Percentiles rank a stretch among this genome's conserved stretches.
These are phyloP conservation scores for Pyrrhoderma noxium DNA, from an alignment of 1,284 basidiomycete genomes.

Conservation along the genomic window DNA sequence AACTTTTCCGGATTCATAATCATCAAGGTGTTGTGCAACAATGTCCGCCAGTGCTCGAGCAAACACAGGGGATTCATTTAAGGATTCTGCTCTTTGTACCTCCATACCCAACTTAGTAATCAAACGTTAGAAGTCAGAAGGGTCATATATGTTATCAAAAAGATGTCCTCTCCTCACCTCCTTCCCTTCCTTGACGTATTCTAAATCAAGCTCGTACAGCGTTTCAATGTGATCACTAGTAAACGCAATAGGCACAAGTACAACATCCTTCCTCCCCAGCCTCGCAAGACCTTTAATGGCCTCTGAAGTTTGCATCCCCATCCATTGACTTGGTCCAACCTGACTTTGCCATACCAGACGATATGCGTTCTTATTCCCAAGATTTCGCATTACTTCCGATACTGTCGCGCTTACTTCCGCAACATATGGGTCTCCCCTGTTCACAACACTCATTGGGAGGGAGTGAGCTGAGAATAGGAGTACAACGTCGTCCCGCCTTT, in stretches of 20 bases:
- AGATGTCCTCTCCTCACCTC: slow-evolving; percentile 56
- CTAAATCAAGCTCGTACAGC: slow-evolving; percentile 92
- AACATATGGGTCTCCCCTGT: slow-evolving; percentile 97
- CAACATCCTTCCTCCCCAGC: slow-evolving; percentile 79
- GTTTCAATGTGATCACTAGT: slow-evolving; percentile 99
- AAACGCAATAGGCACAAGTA: slow-evolving; percentile 95
- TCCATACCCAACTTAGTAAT: slow-evolving; percentile 77
- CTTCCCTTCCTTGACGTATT: slow-evolving; percentile 86
- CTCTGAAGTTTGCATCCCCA: slow-evolving; percentile 93
- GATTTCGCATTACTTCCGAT: slow-evolving; percentile 71
- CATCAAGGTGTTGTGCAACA: slow-evolving; percentile 72
- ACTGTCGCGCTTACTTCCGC: slow-evolving; percentile 95
- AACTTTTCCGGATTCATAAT: slow-evolving; percentile 43
- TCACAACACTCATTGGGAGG: slow-evolving; percentile 93
- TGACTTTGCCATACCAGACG: slow-evolving; percentile 98
- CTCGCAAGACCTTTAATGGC: slow-evolving; percentile 90
- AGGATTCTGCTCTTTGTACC: slow-evolving; percentile 86
- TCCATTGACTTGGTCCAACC: slow-evolving; percentile 97
- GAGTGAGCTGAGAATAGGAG: slow-evolving; percentile 98
- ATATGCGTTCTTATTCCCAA: slow-evolving; percentile 77
- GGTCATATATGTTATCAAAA: not conserved
- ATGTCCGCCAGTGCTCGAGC: slow-evolving; percentile 96
- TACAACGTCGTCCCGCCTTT: slow-evolving; percentile 67
- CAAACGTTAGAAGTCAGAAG: slow-evolving; percentile 1
- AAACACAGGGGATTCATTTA: slow-evolving; percentile 98